These are phyloP conservation scores for Dactylellina leptospora DNA, from an alignment of 2,329 filamentous ascomycete species.

Conservation along the genomic window DNA sequence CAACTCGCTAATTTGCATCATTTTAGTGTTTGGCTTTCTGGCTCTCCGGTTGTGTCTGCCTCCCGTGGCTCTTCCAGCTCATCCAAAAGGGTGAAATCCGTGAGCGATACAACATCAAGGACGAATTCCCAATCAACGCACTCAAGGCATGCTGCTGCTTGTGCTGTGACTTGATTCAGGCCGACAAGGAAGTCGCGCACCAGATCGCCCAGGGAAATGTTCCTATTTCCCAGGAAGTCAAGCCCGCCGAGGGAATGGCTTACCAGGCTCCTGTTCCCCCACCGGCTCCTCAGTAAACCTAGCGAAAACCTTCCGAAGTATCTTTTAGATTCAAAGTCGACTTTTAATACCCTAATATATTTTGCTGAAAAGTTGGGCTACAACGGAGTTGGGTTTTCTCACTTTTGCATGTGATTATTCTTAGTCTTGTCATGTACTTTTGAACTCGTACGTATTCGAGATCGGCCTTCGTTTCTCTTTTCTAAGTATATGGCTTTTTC, in stretches of 20 bases:
- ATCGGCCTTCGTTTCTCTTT: constrained; percentile 1
- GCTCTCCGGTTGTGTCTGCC: constrained; percentile 49
- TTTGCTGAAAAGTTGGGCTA: constrained; percentile 28
- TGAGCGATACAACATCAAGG: constrained; percentile 66
- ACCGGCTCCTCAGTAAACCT: constrained; percentile 29
- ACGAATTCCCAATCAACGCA: constrained; percentile 65
- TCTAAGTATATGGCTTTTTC: background rate
- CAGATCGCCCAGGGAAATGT: constrained; percentile 45
- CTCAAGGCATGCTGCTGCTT: constrained; percentile 66
- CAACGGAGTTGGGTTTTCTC: constrained; percentile 33
- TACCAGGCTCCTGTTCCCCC: constrained; percentile 27
- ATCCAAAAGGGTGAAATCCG: constrained; percentile 68
- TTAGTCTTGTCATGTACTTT: constrained; percentile 1
- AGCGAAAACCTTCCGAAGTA: background rate
- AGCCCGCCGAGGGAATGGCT: constrained; percentile 43
- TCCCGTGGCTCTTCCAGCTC: constrained; percentile 62
- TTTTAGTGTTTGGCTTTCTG: constrained; percentile 52
- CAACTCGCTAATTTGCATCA: no score
- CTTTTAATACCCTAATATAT: constrained; percentile 51
- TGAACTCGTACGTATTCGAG: background rate
- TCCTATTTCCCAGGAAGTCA: constrained; percentile 41
- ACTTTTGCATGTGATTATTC: constrained; percentile 11
- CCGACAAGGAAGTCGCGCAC: constrained; percentile 61
- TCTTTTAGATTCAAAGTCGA: constrained; percentile 14
- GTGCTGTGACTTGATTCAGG: constrained; percentile 69